A percentile compares a stretch with the other conserved stretches of the same genome.
These are phyloP conservation scores for Dryas integrifolia DNA, from an alignment of 331 rosid species.

Conservation along the genomic window DNA sequence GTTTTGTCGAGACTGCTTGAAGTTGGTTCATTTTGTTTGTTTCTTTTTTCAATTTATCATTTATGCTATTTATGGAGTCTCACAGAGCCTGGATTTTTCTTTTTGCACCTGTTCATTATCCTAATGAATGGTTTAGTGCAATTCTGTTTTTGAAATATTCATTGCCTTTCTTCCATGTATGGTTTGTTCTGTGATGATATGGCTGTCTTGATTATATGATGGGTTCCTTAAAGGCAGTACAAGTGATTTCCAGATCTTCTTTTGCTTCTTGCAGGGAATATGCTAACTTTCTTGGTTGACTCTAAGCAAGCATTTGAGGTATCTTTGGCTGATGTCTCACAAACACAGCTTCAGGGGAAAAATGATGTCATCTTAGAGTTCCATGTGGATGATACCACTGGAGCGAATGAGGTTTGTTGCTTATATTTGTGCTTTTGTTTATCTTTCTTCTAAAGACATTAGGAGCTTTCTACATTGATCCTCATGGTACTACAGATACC, in stretches of 20 bases:
- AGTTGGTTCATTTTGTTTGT: neutral
- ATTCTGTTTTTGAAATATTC: neutral
- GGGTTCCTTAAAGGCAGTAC: neutral
- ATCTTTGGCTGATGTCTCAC: constrained; percentile 94
- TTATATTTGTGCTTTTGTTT: neutral
- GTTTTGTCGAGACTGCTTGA: neutral
- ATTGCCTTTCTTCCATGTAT: neutral
- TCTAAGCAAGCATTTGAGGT: constrained; percentile 97
- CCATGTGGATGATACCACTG: constrained; percentile 96
- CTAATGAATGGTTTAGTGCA: neutral
- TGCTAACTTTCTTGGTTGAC: constrained; percentile 87
- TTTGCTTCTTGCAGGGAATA: constrained; percentile 59
- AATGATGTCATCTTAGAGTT: constrained; percentile 90
- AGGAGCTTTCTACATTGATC: neutral
- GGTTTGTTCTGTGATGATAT: neutral
- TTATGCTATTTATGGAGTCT: neutral
- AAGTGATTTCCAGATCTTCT: constrained; percentile 7
- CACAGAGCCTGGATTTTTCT: neutral
- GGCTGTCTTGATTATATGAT: neutral
- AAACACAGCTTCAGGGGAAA: constrained; percentile 93
- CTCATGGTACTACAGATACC: neutral
- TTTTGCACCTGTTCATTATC: neutral
- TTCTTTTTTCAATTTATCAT: neutral
- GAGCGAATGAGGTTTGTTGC: constrained; percentile 83
- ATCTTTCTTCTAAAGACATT: neutral